Evolutionary conservation across 305 asterid species (phyloP), one percentile per base, ranked within the genome.

Genomic region (Fraxinus nigra): DNA sequence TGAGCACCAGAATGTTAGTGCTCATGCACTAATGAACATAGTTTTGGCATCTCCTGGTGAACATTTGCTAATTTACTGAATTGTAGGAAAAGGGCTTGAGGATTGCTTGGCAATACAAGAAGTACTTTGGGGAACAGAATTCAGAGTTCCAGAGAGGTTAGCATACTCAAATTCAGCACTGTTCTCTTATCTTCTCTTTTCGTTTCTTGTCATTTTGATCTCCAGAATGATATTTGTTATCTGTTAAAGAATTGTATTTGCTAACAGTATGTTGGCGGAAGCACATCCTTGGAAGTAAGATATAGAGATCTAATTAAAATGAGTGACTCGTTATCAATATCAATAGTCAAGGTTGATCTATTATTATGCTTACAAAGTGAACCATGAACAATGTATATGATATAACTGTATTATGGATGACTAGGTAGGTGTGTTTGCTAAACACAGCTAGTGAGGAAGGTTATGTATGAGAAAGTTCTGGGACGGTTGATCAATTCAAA

Each of bases 81-180:
- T 86, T 80, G 9, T 91, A 95, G 99, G 99, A 92, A 14, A 89
- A 89, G 82, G 95, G 92, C 33, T 84, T 95, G 91, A 92, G 99
- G 84, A 95, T 95, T 78, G 97, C 99, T 83, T 95, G 99, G 99
- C 99, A 95, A 79, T 95, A 95, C 81, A 95, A 92, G 82, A 95
- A 95, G 91, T 94, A 94, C 83, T 85, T 91, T 26, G 96, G 90
- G 63, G 97, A 94, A 77, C 92, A 91, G 24, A 91, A 82, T 87
- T 81, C 89, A 70, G 98, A 94, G 34, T 75, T 78, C 85, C 97
- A 83, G 84, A 91, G 83, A 89, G 99, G 99, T 95, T 54, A 73
- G 20, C 34, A 54, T 77, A 24, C 82, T 79, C 22, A 72, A n/a
- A 35, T 18, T 46, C 24, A 35, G 13, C 78, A 46, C 32, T 72